Percentiles rank a stretch among this genome's conserved stretches.
Conservation (phyloP, 2,329 filamentous ascomycete species). For the Camillea tinctor region DNA sequence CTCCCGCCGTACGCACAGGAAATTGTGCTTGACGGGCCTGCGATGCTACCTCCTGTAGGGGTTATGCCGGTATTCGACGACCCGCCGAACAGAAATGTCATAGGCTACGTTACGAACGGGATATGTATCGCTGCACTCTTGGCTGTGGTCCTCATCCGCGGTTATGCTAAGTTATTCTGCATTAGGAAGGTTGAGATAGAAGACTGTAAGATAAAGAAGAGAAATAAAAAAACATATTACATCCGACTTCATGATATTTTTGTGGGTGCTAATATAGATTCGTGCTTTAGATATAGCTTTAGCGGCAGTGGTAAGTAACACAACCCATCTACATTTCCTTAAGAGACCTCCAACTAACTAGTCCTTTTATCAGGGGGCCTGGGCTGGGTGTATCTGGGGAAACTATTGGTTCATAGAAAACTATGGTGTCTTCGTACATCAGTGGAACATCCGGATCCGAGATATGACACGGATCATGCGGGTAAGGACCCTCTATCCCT, state of each 20-base stretch:
- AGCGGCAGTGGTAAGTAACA: constrained; percentile 6
- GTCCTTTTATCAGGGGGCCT: neutral
- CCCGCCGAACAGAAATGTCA: constrained; percentile 9
- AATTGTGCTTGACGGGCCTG: constrained; percentile 3
- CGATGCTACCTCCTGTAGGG: constrained; percentile 3
- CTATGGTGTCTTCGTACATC: constrained; percentile 19
- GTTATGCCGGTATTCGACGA: constrained; percentile 6
- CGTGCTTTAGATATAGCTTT: constrained; percentile 8
- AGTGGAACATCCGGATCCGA: constrained; percentile 18
- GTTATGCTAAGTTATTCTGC: constrained; percentile 14
- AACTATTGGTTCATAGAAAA: constrained; percentile 1
- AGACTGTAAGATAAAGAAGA: constrained; percentile 18
- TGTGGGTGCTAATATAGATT: neutral
- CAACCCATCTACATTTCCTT: neutral
- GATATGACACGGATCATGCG: constrained; percentile 4
- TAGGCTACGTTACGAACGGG: constrained; percentile 3
- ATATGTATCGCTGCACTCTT: constrained; percentile 6
- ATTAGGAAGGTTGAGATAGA: constrained; percentile 13
- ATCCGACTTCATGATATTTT: too few relatives aligned
- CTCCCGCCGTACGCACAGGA: neutral
- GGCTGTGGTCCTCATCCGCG: constrained; percentile 1
- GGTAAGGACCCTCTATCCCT: neutral
- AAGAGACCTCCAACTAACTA: neutral
- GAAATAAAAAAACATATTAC: too few relatives aligned
- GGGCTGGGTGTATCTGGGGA: neutral